Evolutionary conservation across 1,284 basidiomycete species (phyloP), one percentile per base, ranked within the genome.

Genomic region (Anthracocystis panici-leucophaei): DNA sequence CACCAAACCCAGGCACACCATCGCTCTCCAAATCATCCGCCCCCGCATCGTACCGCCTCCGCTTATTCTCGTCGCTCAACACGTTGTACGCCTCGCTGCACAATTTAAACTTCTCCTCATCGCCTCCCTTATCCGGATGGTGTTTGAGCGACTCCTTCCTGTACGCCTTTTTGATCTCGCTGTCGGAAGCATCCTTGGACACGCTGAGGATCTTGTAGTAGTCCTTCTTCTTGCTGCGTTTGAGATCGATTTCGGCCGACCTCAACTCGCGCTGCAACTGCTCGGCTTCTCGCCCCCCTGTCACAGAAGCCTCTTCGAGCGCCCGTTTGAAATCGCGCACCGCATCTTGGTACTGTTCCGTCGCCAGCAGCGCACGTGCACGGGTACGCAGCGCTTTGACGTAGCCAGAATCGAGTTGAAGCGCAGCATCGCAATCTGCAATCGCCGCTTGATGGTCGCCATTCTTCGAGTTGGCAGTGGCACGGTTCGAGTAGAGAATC

Each of bases 301-400:
- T 48, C 21, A 63, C 55, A 1, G 51, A 51, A 5, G 76, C 77
- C 48, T 92, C 91, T 79, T 93, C 90, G 52, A 92, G 89, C 1
- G 93, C 92, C 33, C 88, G 86, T 75, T 91, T 91, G 87, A 94
- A 94, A 83, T 94, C 93, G 8, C 88, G 87, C 45, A 95, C 88
- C 3, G 91, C 88, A 0, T 88, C 87, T 40, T 95, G 92, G 84
- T 89, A 94, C 54, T 90, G 88, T 80, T 95, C 93, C 29, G 91
- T 87, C 73, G 91, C 90, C 14, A 93, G 87, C 74, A 92, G 83
- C 48, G 93, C 91, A 3, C 93, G 90, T 7, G 92, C 93, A 41
- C 93, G 91, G 2, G 93, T 94, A 40, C 93, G 91, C 42, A 93
- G 87, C 2, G 93, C 92, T 86, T 95, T 95, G 88, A 91, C 93